A percentile compares a stretch with the other conserved stretches of the same genome.
Evolutionary conservation across 2,329 filamentous ascomycete genomes (phyloP).

Genomic region (Colletotrichum sp.): DNA sequence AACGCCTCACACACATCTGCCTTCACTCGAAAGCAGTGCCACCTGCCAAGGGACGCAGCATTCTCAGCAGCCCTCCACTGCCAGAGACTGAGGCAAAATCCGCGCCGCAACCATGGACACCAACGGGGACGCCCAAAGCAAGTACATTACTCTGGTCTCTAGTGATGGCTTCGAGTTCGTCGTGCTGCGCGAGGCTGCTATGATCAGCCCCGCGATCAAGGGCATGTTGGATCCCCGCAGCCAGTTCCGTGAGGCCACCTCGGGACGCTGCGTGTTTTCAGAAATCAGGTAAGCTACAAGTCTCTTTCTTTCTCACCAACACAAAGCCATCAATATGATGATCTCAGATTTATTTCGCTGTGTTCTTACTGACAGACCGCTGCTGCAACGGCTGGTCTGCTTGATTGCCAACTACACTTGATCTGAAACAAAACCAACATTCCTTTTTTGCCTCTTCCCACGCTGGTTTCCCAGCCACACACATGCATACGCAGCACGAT

Average conservation of each 20-base stretch:
- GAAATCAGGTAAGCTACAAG: conserved; percentile 71
- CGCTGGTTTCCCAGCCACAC: neutral
- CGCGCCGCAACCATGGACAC: neutral
- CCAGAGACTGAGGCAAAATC: neutral
- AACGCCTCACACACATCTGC: neutral
- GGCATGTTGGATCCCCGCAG: conserved; percentile 75
- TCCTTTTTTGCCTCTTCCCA: neutral
- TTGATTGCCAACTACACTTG: conserved; percentile 67
- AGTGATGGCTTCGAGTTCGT: conserved; percentile 80
- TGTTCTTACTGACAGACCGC: conserved; percentile 54
- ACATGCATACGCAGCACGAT: neutral
- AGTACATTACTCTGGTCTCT: conserved; percentile 80
- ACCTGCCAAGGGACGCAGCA: neutral
- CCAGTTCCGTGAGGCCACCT: conserved; percentile 68
- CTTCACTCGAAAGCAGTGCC: neutral
- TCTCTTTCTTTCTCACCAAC: neutral
- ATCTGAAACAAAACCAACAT: conserved; percentile 53
- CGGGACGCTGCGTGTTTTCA: conserved; percentile 69
- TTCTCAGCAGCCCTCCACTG: neutral
- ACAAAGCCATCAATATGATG: conserved; percentile 18
- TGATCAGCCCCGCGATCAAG: conserved; percentile 74
- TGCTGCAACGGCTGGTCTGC: conserved; percentile 41
- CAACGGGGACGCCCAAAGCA: conserved; percentile 41
- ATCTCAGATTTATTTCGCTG: conserved; percentile 36
- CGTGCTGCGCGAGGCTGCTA: conserved; percentile 72